Conservation (phyloP, 805 yeast genomes). For the Kodamaea jinghongensis region DNA sequence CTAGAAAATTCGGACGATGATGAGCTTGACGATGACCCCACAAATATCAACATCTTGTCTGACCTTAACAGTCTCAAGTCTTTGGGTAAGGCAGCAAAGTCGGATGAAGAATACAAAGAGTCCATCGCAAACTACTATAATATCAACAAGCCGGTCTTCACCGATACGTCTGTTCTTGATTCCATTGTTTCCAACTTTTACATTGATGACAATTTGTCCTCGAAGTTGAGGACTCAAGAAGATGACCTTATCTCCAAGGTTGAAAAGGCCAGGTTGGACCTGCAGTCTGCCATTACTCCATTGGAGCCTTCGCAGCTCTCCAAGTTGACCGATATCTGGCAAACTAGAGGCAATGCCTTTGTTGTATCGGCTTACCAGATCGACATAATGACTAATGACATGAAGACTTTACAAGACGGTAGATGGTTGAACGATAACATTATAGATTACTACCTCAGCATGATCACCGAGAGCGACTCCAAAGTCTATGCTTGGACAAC, state of each 20-base stretch:
- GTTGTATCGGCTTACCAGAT: constrained; percentile 43
- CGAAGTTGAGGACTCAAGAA: constrained; percentile 14
- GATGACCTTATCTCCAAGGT: constrained; percentile 5
- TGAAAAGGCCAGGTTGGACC: constrained; percentile 4
- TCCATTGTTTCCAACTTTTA: constrained; percentile 14
- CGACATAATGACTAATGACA: constrained; percentile 64
- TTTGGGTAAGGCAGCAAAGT: no score
- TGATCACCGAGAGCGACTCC: constrained; percentile 45
- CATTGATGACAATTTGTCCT: constrained; percentile 10
- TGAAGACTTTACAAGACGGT: constrained; percentile 65
- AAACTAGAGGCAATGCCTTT: constrained; percentile 17
- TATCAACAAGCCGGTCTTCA: constrained; percentile 19
- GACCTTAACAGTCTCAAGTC: constrained; percentile 3
- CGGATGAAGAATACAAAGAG: constrained; percentile 23
- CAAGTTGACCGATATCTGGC: constrained; percentile 35
- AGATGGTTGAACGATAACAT: constrained; percentile 90
- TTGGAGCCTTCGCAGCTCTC: constrained; percentile 28
- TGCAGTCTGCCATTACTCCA: constrained; percentile 15
- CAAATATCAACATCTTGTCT: neutral
- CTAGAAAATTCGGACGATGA: neutral
- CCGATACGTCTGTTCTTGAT: constrained; percentile 27
- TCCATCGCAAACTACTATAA: constrained; percentile 18
- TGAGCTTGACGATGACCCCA: neutral
- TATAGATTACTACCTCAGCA: constrained; percentile 73
- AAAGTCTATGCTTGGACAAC: constrained; percentile 75